Percentiles rank a stretch among this genome's conserved stretches.
Conservation (phyloP, 495 filamentous ascomycete genomes). For the Emericellopsis terricola region DNA sequence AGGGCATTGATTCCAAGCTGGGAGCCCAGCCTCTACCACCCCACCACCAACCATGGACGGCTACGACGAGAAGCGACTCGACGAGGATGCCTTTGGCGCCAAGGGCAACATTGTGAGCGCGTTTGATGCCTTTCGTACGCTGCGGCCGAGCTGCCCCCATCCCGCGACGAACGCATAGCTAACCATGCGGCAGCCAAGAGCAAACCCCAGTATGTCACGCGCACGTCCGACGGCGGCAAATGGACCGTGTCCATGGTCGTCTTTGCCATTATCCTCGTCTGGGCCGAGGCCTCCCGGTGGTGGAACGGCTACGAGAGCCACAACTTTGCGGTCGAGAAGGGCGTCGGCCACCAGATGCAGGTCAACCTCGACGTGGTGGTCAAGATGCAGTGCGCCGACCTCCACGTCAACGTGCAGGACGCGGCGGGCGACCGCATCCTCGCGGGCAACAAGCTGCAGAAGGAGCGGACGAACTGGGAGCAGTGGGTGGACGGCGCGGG, state of each 20-base stretch:
- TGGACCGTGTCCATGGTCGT: constrained; percentile 74
- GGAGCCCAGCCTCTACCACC: no score
- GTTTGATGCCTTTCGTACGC: constrained; percentile 90
- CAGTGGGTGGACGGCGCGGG: constrained; percentile 62
- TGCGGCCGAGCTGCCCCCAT: constrained; percentile 7
- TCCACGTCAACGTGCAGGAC: constrained; percentile 96
- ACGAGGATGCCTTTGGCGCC: constrained; percentile 64
- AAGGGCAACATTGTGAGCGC: constrained; percentile 56
- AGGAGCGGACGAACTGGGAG: constrained; percentile 61
- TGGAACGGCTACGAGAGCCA: constrained; percentile 67
- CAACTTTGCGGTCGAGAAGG: constrained; percentile 87
- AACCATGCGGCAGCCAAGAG: constrained; percentile 59
- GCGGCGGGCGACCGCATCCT: constrained; percentile 81
- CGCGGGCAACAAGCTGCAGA: constrained; percentile 53
- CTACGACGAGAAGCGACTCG: constrained; percentile 48
- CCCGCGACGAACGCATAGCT: not conserved
- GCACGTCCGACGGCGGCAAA: constrained; percentile 69
- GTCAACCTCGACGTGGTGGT: constrained; percentile 92
- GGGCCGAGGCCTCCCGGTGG: constrained; percentile 66
- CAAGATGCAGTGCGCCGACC: constrained; percentile 71
- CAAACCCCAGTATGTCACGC: constrained; percentile 77
- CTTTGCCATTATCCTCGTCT: constrained; percentile 51
- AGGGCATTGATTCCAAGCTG: no score
- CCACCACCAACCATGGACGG: constrained; percentile 30
- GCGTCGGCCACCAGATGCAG: constrained; percentile 69